These are phyloP conservation scores for Globisporangium iwayamae DNA, from an alignment of 352 stramenopile genomes.

Conservation along the genomic window DNA sequence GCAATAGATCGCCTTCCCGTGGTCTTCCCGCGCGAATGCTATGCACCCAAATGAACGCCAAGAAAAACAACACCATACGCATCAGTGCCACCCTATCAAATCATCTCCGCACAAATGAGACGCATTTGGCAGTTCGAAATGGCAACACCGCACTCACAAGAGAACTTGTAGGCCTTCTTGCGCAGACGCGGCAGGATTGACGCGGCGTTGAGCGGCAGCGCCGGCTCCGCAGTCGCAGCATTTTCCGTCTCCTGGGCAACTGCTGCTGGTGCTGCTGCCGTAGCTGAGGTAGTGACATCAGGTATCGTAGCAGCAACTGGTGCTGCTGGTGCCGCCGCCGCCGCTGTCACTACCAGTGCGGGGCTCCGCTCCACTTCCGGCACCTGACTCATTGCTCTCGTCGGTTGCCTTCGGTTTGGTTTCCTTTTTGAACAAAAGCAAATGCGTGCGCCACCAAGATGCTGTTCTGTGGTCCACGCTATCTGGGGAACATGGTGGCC, in stretches of 20 bases:
- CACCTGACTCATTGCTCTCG: slow-evolving; percentile 5
- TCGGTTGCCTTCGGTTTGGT: not conserved
- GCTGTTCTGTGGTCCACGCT: not conserved
- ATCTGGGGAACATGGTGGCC: not conserved
- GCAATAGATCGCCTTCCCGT: slow-evolving; percentile 74
- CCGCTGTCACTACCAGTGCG: not conserved
- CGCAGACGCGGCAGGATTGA: slow-evolving; percentile 20
- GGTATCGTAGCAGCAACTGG: not conserved
- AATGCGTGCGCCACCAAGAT: not conserved
- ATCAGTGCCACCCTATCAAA: not conserved
- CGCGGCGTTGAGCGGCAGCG: slow-evolving; percentile 16
- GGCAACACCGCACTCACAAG: slow-evolving; percentile 10
- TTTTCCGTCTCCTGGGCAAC: not conserved
- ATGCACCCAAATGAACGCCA: not conserved
- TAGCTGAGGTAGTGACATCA: not conserved
- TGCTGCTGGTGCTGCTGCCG: not conserved
- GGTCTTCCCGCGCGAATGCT: slow-evolving; percentile 73
- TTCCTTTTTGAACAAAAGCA: not conserved
- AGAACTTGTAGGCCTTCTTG: slow-evolving; percentile 23
- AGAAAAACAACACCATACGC: not conserved
- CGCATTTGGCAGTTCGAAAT: not conserved
- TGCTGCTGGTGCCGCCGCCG: not conserved
- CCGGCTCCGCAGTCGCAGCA: not conserved
- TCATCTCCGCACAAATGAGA: not conserved
- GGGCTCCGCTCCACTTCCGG: slow-evolving; percentile 8